These are phyloP conservation scores for Ceratobasidium theobromae DNA, from an alignment of 1,284 basidiomycete genomes.

Conservation along the genomic window DNA sequence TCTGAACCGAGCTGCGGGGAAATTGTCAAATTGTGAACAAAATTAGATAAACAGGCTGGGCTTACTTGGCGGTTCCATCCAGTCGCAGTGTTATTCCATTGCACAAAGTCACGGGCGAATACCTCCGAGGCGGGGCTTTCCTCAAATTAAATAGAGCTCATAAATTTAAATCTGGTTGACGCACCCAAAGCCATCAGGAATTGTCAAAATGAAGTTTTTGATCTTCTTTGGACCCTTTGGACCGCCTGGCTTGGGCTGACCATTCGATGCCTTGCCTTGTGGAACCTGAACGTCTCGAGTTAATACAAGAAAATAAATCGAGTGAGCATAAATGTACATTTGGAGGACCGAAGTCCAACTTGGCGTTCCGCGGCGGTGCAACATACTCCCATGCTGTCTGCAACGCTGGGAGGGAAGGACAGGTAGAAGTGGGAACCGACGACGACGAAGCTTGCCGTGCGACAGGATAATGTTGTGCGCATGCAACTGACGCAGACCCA, in stretches of 20 bases:
- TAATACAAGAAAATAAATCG: not conserved
- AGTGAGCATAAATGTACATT: not conserved
- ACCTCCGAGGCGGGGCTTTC: constrained; percentile 42
- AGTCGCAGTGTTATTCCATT: constrained; percentile 33
- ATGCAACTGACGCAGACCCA: constrained; percentile 16
- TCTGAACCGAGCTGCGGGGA: constrained; percentile 39
- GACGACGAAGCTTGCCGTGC: constrained; percentile 9
- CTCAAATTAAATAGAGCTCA: not conserved
- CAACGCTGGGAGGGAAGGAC: not conserved
- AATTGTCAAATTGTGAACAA: not conserved
- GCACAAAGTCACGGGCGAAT: constrained; percentile 41
- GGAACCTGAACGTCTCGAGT: not conserved
- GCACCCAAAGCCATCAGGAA: constrained; percentile 41
- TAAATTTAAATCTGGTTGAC: not conserved
- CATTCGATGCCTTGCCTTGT: constrained; percentile 30
- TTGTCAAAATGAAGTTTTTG: constrained; percentile 38
- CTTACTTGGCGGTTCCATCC: constrained; percentile 35
- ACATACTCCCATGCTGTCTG: constrained; percentile 30
- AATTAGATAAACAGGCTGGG: not conserved
- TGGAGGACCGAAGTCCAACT: constrained; percentile 29
- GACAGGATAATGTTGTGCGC: constrained; percentile 18
- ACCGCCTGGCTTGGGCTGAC: constrained; percentile 28
- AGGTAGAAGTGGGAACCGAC: constrained; percentile 10
- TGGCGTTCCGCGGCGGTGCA: constrained; percentile 26
- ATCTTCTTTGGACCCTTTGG: constrained; percentile 14